These are phyloP conservation scores for Nigrospora sphaerica DNA, from an alignment of 2,329 filamentous ascomycete species.

Conservation along the genomic window DNA sequence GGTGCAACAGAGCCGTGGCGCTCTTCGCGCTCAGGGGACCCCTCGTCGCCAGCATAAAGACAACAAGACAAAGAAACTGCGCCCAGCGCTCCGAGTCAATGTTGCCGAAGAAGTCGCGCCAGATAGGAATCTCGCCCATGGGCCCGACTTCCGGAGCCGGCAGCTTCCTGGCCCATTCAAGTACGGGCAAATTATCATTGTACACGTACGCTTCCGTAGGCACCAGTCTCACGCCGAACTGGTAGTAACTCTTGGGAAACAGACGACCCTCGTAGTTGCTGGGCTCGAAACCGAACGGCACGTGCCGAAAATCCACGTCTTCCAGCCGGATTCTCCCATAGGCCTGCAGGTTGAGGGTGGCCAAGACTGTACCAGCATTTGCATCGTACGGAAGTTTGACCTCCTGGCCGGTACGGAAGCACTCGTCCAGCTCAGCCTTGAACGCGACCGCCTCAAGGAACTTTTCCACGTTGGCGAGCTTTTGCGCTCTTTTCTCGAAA, in stretches of 20 bases:
- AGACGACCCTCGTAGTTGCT: conserved; percentile 65
- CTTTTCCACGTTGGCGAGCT: conserved; percentile 45
- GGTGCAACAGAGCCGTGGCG: conserved; percentile 48
- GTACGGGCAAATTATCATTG: conserved; percentile 39
- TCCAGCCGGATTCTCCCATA: conserved; percentile 47
- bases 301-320: conserved; percentile 47
- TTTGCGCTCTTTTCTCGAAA: conserved; percentile 49
- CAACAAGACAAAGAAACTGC: conserved; percentile 53
- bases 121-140: conserved; percentile 55
- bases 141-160: conserved; percentile 36
- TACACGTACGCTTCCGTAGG: conserved; percentile 53
- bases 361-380: conserved; percentile 60
- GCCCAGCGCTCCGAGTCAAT: conserved; percentile 56
- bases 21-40: conserved; percentile 47
- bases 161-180: conserved; percentile 24
- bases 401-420: conserved; percentile 32
- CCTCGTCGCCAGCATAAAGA: conserved; percentile 56
- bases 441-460: conserved; percentile 51
- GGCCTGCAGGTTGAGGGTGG: conserved; percentile 58
- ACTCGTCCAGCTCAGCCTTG: conserved; percentile 52
- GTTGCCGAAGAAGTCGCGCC: conserved; percentile 62
- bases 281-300: conserved; percentile 65
- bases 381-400: conserved; percentile 30
- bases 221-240: conserved; percentile 53
- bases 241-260: conserved; percentile 58